Base-by-base conservation (phyloP, 176 grass and related monocot genomes). In the Triticum dicoccoides region DNA sequence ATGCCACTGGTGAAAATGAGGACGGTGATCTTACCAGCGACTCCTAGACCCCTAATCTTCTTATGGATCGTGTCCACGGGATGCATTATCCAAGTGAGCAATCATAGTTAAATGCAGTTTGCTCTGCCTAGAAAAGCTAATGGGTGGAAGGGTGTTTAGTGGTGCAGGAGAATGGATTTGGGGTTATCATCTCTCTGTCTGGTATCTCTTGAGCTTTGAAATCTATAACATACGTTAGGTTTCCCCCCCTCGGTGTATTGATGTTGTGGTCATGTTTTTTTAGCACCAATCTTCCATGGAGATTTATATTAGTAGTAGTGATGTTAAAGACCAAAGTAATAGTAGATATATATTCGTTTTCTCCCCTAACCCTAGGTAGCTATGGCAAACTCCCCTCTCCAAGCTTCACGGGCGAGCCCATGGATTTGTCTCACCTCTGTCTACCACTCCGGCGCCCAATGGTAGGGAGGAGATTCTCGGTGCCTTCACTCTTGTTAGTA, bases 1-100 rank as follows among this genome's bases (percentile, higher is more conserved):
- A 98, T 85, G 65, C 90, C 6, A 37, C 67, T 41, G 94, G 77
- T 0, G 96, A 98, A 20, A 87, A 98, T 44, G 97, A 95, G 17
- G 97, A 95, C 77, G 25, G 25, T 25, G 25, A 94, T 84, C 85
- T 91, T 29, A 83, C 86, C 73, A 91, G 91, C 45, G 88, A 89
- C 70, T 96, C 97, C 58, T 96, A 96, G 77, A 42, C 39, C 39
- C 9, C 39, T 42, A 42, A 10, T 78, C 81, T 35, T 83, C 68
- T 6, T 73, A 76, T 83, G 49, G 15, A 69, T 72, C 69, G n/a
- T 80, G 29, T 42, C 39, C 39, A 42, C 39, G 2, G 39, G 32
- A 49, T 42, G 25, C 10, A 34, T 42, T 42, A 18, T 84, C 38
- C 67, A 49, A 8, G 47, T 78, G 32, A 39, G 39, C 39, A 42